phyloP scores from a whole-genome alignment of 371 early-diverging fungal species.

The Syncephalastrum racemosum region DNA sequence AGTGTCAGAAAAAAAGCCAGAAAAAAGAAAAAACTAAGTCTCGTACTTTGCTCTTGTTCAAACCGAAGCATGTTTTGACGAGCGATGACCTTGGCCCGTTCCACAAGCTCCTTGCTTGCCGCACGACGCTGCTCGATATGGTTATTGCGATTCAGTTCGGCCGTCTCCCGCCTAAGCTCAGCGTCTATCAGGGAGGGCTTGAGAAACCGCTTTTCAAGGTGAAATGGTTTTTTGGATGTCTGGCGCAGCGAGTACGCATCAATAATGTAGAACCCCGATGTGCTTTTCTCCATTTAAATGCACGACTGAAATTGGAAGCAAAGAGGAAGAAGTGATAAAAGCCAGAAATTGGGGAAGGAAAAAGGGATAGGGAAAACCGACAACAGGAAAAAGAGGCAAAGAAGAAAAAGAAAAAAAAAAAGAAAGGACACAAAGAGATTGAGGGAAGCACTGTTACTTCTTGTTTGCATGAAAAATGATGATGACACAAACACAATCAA shows the following conservation, averaged over 20 bases:
- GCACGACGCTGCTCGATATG: constrained; percentile 40
- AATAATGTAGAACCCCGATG: constrained; percentile 21
- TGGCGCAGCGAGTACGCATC: constrained; percentile 26
- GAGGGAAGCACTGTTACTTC: too few relatives aligned
- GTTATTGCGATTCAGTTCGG: constrained; percentile 36
- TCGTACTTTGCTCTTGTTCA: constrained; percentile 26
- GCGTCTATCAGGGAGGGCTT: constrained; percentile 21
- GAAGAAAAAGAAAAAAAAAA: not conserved
- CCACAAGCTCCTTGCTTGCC: constrained; percentile 37
- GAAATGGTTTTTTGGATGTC: constrained; percentile 33
- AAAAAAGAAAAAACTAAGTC: not conserved
- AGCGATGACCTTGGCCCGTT: constrained; percentile 41
- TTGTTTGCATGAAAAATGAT: too few relatives aligned
- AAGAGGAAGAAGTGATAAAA: not conserved
- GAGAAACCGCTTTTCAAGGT: constrained; percentile 36
- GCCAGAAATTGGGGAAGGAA: not conserved
- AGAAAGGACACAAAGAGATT: too few relatives aligned
- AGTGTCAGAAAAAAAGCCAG: not conserved
- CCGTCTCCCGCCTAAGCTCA: constrained; percentile 38
- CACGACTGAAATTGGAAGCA: not conserved
- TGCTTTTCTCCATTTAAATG: constrained; percentile 16
- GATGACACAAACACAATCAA: too few relatives aligned
- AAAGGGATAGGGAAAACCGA: too few relatives aligned
- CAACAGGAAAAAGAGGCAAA: not conserved
- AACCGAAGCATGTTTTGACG: constrained; percentile 26